Conservation (phyloP, 2,329 filamentous ascomycete species). For the Sphaerulina musiva region DNA sequence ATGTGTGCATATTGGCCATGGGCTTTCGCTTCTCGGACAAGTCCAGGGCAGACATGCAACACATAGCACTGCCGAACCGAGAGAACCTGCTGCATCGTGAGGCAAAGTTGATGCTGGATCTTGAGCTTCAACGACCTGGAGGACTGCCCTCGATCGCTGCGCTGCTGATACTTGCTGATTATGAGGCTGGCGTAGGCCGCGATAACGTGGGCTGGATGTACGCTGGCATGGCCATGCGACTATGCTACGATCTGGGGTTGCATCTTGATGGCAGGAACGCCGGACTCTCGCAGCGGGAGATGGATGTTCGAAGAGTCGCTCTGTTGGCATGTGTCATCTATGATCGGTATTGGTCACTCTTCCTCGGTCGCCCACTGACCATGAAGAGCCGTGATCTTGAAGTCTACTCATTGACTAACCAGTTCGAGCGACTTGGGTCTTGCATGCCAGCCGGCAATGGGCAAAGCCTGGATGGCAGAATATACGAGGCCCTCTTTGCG, state of each 20-base stretch:
- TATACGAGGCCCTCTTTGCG: constrained; percentile 26
- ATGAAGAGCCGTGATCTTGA: constrained; percentile 27
- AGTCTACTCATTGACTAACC: constrained; percentile 22
- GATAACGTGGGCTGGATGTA: constrained; percentile 28
- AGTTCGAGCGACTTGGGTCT: constrained; percentile 25
- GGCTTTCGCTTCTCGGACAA: constrained; percentile 25
- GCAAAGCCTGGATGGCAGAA: constrained; percentile 23
- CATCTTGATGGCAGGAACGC: constrained; percentile 24
- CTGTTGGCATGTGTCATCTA: constrained; percentile 27
- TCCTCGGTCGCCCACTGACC: constrained; percentile 25
- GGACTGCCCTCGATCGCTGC: constrained; percentile 26
- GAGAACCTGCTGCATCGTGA: constrained; percentile 26
- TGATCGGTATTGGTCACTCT: constrained; percentile 26
- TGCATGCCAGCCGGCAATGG: constrained; percentile 22
- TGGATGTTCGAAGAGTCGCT: constrained; percentile 25
- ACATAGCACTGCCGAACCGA: constrained; percentile 21
- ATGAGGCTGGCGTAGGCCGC: constrained; percentile 23
- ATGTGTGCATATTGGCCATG: constrained; percentile 27
- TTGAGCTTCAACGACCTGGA: constrained; percentile 25
- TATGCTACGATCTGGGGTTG: constrained; percentile 25
- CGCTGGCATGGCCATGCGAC: constrained; percentile 26
- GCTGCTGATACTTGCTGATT: constrained; percentile 24
- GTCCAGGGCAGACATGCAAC: constrained; percentile 22
- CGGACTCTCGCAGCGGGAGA: constrained; percentile 22
- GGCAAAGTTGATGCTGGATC: constrained; percentile 26